Percentiles rank a stretch among this genome's conserved stretches.
phyloP scores from a whole-genome alignment of 31 red algal genomes.

The Porphyra umbilicalis region DNA sequence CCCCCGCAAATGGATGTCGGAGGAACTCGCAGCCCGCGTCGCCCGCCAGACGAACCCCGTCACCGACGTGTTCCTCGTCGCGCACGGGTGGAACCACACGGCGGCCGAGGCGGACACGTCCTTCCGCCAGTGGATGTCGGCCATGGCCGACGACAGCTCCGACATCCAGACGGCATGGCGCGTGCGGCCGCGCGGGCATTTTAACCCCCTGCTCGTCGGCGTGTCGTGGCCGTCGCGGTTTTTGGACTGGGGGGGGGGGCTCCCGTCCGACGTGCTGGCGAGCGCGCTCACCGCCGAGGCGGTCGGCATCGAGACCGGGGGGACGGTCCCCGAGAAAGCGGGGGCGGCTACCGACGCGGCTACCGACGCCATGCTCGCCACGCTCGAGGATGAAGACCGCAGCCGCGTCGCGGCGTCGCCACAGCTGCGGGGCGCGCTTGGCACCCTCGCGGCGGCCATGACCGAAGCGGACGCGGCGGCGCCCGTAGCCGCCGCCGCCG shows the following conservation, averaged over 20 bases:
- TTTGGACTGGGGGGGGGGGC: neutral
- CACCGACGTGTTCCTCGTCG: neutral
- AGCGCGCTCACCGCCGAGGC: too few species aligned
- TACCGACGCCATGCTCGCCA: neutral
- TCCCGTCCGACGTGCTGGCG: too few species aligned
- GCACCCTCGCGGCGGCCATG: neutral
- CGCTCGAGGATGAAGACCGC: neutral
- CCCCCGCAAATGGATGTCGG: too few species aligned
- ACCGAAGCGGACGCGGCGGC: neutral
- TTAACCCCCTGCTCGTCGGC: neutral
- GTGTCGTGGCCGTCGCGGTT: neutral
- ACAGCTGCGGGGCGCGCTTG: neutral
- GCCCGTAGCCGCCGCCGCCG: neutral
- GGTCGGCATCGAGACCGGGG: too few species aligned
- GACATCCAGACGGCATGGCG: neutral
- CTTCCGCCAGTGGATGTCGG: neutral
- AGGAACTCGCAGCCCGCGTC: neutral
- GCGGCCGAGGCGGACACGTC: too few species aligned
- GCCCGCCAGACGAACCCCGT: neutral
- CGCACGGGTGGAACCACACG: neutral
- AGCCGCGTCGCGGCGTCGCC: neutral
- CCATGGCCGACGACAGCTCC: neutral
- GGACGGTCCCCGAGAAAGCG: neutral
- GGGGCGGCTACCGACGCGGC: neutral
- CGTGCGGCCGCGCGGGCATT: neutral